phyloP scores from a whole-genome alignment of 2,329 filamentous ascomycete genomes.

The Sporothrix pallida region DNA sequence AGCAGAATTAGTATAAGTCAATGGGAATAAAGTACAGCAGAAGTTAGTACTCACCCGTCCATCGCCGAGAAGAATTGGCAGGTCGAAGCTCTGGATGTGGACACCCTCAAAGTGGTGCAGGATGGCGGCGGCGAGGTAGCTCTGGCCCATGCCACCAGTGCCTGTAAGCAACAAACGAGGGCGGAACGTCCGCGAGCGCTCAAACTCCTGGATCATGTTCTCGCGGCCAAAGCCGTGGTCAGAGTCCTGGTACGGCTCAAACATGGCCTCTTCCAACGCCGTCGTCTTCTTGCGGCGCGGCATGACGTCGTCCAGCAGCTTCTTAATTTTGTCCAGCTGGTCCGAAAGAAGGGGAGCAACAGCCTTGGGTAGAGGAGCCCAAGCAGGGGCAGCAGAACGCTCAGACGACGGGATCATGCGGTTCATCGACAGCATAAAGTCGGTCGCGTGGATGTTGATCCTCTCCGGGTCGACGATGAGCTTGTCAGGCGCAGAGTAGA shows the following conservation, averaged over 20 bases:
- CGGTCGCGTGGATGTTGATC: conserved; percentile 86
- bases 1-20: conserved; percentile 11
- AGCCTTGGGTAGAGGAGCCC: conserved; percentile 76
- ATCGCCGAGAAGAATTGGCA: conserved; percentile 85
- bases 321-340: conserved; percentile 72
- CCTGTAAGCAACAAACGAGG: conserved; percentile 85
- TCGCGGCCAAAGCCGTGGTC: conserved; percentile 87
- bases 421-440: conserved; percentile 97
- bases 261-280: conserved; percentile 92
- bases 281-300: conserved; percentile 86
- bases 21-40: background rate
- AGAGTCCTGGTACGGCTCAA: conserved; percentile 79
- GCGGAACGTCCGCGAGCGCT: conserved; percentile 84
- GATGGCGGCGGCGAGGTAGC: conserved; percentile 83
- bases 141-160: conserved; percentile 88
- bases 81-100: conserved; percentile 92
- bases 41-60: conserved; percentile 62
- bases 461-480: conserved; percentile 83
- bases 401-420: conserved; percentile 96
- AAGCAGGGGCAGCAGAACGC: conserved; percentile 82
- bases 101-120: conserved; percentile 91
- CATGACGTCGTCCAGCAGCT: conserved; percentile 74
- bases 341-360: conserved; percentile 81
- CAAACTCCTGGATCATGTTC: conserved; percentile 76
- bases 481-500: conserved; percentile 89